These are phyloP conservation scores for Penicillium pancosmium DNA, from an alignment of 495 filamentous ascomycete genomes.

Conservation along the genomic window DNA sequence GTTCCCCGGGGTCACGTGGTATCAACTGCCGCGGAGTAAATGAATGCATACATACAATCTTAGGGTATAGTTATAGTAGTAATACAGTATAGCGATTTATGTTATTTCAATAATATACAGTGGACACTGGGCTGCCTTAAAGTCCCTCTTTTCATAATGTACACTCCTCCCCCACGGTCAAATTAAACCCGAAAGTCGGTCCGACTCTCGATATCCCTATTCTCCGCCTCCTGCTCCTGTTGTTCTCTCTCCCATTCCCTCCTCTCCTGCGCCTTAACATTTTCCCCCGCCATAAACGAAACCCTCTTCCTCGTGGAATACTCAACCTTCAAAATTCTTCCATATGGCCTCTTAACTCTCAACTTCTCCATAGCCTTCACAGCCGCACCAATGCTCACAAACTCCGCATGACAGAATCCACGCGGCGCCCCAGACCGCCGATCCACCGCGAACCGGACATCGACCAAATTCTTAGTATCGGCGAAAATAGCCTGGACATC, in stretches of 20 bases:
- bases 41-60: neutral
- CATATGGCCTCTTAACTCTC: slow-evolving; percentile 59
- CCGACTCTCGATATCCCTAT: neutral
- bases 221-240: slow-evolving; percentile 4
- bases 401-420: slow-evolving; percentile 92
- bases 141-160: neutral
- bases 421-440: slow-evolving; percentile 81
- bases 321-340: slow-evolving; percentile 67
- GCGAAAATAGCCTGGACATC: slow-evolving; percentile 84
- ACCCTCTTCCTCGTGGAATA: slow-evolving; percentile 43
- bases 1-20: slow-evolving; percentile 41
- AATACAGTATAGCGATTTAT: neutral
- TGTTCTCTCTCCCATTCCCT: slow-evolving; percentile 5
- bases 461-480: slow-evolving; percentile 68
- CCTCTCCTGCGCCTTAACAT: neutral
- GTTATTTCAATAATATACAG: too few relatives aligned
- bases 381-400: slow-evolving; percentile 67
- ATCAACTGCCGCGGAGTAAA: neutral
- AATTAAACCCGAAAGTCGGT: too few relatives aligned
- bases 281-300: neutral
- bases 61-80: neutral
- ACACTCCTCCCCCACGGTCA: neutral
- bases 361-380: slow-evolving; percentile 59
- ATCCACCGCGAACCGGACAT: slow-evolving; percentile 90
- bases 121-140: too few relatives aligned